Percentiles rank a stretch among this genome's conserved stretches.
These are phyloP conservation scores for Nitzschia palea DNA, from an alignment of 108 stramenopile genomes.

Conservation along the genomic window DNA sequence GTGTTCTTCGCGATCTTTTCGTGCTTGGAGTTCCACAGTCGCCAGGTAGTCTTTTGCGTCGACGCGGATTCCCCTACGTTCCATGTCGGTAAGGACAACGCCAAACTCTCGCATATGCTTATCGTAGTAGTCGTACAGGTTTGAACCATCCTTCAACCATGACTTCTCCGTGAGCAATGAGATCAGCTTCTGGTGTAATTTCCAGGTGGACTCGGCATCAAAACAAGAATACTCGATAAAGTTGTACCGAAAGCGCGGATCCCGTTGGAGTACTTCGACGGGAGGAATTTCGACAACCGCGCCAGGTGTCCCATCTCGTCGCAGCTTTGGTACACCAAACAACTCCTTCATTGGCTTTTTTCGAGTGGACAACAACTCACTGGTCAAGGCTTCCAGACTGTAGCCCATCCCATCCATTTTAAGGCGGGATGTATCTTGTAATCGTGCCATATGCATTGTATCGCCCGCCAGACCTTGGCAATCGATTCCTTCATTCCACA, in stretches of 20 bases:
- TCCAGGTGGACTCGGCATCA: slow-evolving; percentile 86
- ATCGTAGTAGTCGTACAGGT: slow-evolving; percentile 93
- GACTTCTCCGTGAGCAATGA: slow-evolving; percentile 43
- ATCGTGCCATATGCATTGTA: slow-evolving; percentile 99
- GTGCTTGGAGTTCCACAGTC: slow-evolving; percentile 76
- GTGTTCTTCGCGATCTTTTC: slow-evolving; percentile 73
- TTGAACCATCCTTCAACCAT: slow-evolving; percentile 52
- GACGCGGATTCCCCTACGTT: slow-evolving; percentile 92
- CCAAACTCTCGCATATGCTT: slow-evolving; percentile 91
- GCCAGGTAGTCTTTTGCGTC: slow-evolving; percentile 89
- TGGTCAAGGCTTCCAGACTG: slow-evolving; percentile 85
- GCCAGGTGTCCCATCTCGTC: slow-evolving; percentile 88
- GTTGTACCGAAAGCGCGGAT: slow-evolving; percentile 57
- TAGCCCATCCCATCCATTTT: slow-evolving; percentile 65
- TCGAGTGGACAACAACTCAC: slow-evolving; percentile 50
- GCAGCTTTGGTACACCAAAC: slow-evolving; percentile 79
- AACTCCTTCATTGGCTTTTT: slow-evolving; percentile 96
- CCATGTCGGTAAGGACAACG: slow-evolving; percentile 96
- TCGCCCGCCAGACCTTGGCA: slow-evolving; percentile 90
- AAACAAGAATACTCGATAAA: slow-evolving; percentile 92
- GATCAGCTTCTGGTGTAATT: slow-evolving; percentile 54
- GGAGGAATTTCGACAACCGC: slow-evolving; percentile 78
- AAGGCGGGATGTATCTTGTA: slow-evolving; percentile 79
- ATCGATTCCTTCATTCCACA: slow-evolving; percentile 94
- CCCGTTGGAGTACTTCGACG: slow-evolving; percentile 86